Conservation (phyloP, 208 protist species). For the Borovskyia barvae region DNA sequence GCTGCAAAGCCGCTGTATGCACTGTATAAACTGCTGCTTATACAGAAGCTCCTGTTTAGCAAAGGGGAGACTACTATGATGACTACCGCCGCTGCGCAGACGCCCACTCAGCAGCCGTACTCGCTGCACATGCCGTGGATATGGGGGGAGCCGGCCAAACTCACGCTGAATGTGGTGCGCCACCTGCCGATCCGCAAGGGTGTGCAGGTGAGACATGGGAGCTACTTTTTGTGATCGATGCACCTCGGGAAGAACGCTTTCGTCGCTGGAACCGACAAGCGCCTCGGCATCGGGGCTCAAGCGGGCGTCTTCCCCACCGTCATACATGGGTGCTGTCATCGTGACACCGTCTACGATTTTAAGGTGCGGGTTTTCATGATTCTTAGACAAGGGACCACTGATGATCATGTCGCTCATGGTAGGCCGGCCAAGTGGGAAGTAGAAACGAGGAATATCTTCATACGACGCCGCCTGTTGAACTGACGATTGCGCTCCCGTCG, state of each 20-base stretch:
- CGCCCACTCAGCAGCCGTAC: slow-evolving; percentile 35
- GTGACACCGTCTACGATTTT: slow-evolving; percentile 59
- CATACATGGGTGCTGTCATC: slow-evolving; percentile 33
- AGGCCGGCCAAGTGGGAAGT: slow-evolving; percentile 65
- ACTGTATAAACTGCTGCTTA: slow-evolving; percentile 49
- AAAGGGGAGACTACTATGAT: slow-evolving; percentile 22
- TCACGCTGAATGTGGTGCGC: slow-evolving; percentile 61
- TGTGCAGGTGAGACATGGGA: slow-evolving; percentile 54
- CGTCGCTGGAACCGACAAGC: slow-evolving; percentile 9
- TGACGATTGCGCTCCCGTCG: neutral
- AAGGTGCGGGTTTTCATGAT: slow-evolving; percentile 70
- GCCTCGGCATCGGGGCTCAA: slow-evolving; percentile 11
- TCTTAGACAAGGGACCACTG: slow-evolving; percentile 38
- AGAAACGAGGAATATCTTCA: slow-evolving; percentile 86
- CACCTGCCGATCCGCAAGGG: slow-evolving; percentile 59
- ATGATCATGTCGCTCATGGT: slow-evolving; percentile 40
- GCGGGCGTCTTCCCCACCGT: slow-evolving; percentile 21
- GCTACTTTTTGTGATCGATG: slow-evolving; percentile 20
- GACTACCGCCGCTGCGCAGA: slow-evolving; percentile 12
- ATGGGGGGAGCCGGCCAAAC: slow-evolving; percentile 57
- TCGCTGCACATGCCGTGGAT: slow-evolving; percentile 41
- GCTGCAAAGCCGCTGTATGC: slow-evolving; percentile 70
- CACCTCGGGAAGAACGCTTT: slow-evolving; percentile 3
- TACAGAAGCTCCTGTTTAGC: slow-evolving; percentile 66
- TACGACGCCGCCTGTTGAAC: slow-evolving; percentile 29